A percentile compares a stretch with the other conserved stretches of the same genome.
phyloP scores from a whole-genome alignment of 495 filamentous ascomycete species.

The Astrothelium macrocarpum region DNA sequence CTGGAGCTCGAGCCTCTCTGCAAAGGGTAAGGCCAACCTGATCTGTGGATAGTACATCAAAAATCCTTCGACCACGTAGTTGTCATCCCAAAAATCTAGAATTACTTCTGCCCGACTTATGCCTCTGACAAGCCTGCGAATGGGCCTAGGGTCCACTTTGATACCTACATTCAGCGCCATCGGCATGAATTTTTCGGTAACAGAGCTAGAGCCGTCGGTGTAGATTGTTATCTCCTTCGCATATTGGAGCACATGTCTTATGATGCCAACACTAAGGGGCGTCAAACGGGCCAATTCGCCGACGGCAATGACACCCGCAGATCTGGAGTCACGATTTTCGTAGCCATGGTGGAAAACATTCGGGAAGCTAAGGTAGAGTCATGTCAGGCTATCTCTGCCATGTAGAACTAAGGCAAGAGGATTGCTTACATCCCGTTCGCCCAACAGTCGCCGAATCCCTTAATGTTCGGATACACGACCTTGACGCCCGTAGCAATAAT shows the following conservation, averaged over 20 bases:
- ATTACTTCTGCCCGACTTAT: not conserved
- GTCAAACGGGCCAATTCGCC: constrained; percentile 13
- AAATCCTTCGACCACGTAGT: constrained; percentile 6
- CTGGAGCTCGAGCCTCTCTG: constrained; percentile 30
- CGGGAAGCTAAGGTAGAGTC: constrained; percentile 39
- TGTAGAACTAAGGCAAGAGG: not conserved
- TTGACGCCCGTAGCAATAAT: constrained; percentile 40
- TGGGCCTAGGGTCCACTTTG: constrained; percentile 15
- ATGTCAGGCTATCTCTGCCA: not conserved
- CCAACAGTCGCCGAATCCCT: constrained; percentile 32
- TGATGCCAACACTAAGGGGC: constrained; percentile 16
- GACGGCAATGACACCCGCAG: constrained; percentile 31
- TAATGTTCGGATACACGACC: constrained; percentile 31
- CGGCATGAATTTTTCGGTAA: not conserved
- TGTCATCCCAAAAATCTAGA: constrained; percentile 12
- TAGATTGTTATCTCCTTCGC: constrained; percentile 24
- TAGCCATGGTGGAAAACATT: constrained; percentile 43
- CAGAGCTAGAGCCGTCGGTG: constrained; percentile 28
- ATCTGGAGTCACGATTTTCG: constrained; percentile 31
- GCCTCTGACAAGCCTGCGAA: constrained; percentile 12
- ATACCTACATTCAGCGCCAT: not conserved
- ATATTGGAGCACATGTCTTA: constrained; percentile 17
- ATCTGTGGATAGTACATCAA: constrained; percentile 22
- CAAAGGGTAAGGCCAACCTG: constrained; percentile 21
- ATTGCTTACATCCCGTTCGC: constrained; percentile 24